phyloP scores from a whole-genome alignment of 768 basidiomycete genomes.

The Cyclocybe aegerita region DNA sequence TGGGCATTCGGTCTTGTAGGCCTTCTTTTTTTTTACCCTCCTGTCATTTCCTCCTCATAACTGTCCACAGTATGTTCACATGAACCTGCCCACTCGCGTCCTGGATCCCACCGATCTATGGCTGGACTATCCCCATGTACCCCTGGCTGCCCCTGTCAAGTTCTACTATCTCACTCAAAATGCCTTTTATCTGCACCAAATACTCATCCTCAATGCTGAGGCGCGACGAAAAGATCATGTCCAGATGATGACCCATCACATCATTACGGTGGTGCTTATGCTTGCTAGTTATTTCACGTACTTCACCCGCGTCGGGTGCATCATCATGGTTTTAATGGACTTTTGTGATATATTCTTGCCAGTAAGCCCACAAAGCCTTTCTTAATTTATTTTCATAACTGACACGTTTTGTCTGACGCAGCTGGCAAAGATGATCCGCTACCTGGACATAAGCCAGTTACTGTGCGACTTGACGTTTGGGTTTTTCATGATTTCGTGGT shows the following conservation, averaged over 20 bases:
- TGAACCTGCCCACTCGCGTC: slow-evolving; percentile 62
- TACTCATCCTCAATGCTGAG: slow-evolving; percentile 91
- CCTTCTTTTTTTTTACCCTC: slow-evolving; percentile 22
- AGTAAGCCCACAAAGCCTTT: slow-evolving; percentile 45
- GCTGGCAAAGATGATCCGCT: slow-evolving; percentile 94
- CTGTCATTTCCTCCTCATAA: slow-evolving; percentile 9
- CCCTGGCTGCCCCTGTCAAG: slow-evolving; percentile 79
- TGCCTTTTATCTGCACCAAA: slow-evolving; percentile 90
- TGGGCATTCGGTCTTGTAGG: slow-evolving; percentile 83
- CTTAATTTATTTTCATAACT: background rate
- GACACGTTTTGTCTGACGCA: slow-evolving; percentile 27
- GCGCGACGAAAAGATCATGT: slow-evolving; percentile 88
- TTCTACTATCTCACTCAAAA: slow-evolving; percentile 86
- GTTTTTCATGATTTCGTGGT: slow-evolving; percentile 86
- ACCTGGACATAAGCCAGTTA: slow-evolving; percentile 61
- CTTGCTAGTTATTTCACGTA: slow-evolving; percentile 75
- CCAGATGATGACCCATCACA: slow-evolving; percentile 96
- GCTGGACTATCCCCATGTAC: slow-evolving; percentile 80
- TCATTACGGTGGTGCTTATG: slow-evolving; percentile 84
- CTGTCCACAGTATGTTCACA: slow-evolving; percentile 71
- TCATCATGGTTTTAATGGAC: slow-evolving; percentile 93
- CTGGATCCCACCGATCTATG: slow-evolving; percentile 70
- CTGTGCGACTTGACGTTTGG: slow-evolving; percentile 77
- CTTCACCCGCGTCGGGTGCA: slow-evolving; percentile 85
- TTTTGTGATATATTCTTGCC: slow-evolving; percentile 91